Percentiles rank a stretch among this genome's conserved stretches.
Conservation (phyloP, 116 monocot genomes). For the Papilionanthe hybrid region DNA sequence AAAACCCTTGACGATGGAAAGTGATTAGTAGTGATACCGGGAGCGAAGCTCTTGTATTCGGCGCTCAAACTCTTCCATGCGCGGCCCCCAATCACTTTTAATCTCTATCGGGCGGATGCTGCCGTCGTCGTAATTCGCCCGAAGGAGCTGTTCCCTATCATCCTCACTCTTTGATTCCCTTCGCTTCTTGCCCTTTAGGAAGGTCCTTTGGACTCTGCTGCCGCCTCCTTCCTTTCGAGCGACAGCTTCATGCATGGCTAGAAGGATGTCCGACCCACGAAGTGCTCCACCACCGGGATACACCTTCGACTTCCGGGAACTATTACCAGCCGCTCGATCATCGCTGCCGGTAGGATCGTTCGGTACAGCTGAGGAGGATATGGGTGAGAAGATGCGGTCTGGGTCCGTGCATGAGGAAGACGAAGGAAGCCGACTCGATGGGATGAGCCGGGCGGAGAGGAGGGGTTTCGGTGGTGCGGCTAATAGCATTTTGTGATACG, state of each 20-base stretch:
- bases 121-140: constrained; percentile 2
- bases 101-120: constrained; percentile 16
- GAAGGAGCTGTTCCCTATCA: not conserved
- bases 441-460: not conserved
- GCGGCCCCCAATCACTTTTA: constrained; percentile 11
- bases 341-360: not conserved
- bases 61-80: constrained; percentile 19
- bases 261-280: constrained; percentile 13
- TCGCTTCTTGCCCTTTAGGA: not conserved
- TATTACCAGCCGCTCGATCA: not conserved
- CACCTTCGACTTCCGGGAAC: not conserved
- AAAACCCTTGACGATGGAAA: not conserved
- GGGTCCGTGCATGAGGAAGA: not conserved
- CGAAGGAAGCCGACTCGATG: not conserved
- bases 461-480: not conserved
- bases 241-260: constrained; percentile 11
- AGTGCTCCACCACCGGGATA: not conserved
- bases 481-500: not conserved
- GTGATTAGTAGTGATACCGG: constrained; percentile 12
- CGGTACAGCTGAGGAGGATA: not conserved
- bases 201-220: not conserved
- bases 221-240: not conserved
- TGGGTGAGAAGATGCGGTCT: not conserved
- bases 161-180: constrained; percentile 1
- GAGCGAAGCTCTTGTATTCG: constrained; percentile 17